Conservation (phyloP, 1,284 basidiomycete genomes). For the Kalmanozyma brasiliensis region DNA sequence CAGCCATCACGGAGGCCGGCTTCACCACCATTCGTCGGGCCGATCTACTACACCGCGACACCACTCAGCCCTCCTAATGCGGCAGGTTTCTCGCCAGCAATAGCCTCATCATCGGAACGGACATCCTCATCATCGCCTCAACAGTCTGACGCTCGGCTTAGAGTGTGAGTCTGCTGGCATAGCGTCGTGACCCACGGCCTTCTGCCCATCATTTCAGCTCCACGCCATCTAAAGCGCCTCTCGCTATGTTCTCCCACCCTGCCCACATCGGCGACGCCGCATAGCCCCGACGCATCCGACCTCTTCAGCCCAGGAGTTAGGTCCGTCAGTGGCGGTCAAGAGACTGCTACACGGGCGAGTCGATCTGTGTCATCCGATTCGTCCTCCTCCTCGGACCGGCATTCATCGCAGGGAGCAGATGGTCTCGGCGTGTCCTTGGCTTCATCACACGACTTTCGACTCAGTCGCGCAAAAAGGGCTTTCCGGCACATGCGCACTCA, state of each 20-base stretch:
- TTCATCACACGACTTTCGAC: slow-evolving; percentile 24
- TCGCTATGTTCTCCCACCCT: slow-evolving; percentile 41
- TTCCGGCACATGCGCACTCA: slow-evolving; percentile 44
- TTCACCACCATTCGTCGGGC: no score
- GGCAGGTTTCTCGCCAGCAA: neutral
- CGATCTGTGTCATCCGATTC: slow-evolving; percentile 23
- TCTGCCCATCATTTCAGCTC: slow-evolving; percentile 34
- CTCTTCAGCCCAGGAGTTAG: slow-evolving; percentile 19
- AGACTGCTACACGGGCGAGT: slow-evolving; percentile 1
- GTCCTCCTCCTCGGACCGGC: slow-evolving; percentile 24
- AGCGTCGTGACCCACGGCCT: slow-evolving; percentile 8
- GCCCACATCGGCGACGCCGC: slow-evolving; percentile 22
- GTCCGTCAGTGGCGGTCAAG: slow-evolving; percentile 6
- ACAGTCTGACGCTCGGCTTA: slow-evolving; percentile 2
- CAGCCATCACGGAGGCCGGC: no score
- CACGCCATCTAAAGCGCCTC: slow-evolving; percentile 50
- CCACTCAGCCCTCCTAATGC: neutral
- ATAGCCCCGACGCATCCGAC: slow-evolving; percentile 14
- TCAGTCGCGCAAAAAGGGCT: slow-evolving; percentile 37
- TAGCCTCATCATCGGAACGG: neutral
- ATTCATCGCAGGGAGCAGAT: slow-evolving; percentile 23
- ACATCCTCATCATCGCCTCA: neutral
- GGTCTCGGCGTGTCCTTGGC: slow-evolving; percentile 10
- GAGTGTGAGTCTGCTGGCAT: slow-evolving; percentile 2
- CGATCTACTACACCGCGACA: neutral